phyloP scores from a whole-genome alignment of 148 eudicot genomes.

The Hydrangea macrophylla region DNA sequence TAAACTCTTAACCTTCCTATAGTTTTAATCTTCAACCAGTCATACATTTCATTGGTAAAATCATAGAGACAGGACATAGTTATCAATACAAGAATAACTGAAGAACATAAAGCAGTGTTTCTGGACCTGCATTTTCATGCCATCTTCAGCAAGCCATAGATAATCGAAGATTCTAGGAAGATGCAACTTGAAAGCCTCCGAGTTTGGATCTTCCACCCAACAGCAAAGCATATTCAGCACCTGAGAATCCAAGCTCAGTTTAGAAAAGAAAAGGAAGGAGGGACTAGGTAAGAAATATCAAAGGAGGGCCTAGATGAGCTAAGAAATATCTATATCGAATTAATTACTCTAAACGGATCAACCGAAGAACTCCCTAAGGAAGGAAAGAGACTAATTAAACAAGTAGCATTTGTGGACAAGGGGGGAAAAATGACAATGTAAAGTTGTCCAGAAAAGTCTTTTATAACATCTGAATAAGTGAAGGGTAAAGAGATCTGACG shows the following conservation, averaged over 20 bases:
- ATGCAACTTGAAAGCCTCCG: conserved; percentile 97
- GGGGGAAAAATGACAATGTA: neutral
- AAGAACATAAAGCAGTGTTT: conserved; percentile 10
- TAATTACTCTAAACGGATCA: neutral
- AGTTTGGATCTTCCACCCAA: conserved; percentile 95
- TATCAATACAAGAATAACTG: neutral
- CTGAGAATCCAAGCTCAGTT: conserved; percentile 20
- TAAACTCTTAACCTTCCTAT: neutral
- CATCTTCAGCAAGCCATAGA: conserved; percentile 99
- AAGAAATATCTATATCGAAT: neutral
- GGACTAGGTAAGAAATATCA: neutral
- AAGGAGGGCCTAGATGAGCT: too few species aligned
- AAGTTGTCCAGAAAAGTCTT: neutral
- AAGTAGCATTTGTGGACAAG: neutral
- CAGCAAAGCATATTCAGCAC: conserved; percentile 96
- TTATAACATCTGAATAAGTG: neutral
- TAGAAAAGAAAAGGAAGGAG: conserved; percentile 1
- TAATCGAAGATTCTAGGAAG: conserved; percentile 84
- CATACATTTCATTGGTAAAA: neutral
- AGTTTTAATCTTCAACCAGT: neutral
- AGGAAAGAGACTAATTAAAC: neutral
- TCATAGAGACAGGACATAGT: neutral
- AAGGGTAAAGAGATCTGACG: neutral
- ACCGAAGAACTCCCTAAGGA: neutral
- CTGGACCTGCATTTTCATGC: conserved; percentile 98